Conservation (phyloP, 345 rosid genomes). For the Mangifera indica region DNA sequence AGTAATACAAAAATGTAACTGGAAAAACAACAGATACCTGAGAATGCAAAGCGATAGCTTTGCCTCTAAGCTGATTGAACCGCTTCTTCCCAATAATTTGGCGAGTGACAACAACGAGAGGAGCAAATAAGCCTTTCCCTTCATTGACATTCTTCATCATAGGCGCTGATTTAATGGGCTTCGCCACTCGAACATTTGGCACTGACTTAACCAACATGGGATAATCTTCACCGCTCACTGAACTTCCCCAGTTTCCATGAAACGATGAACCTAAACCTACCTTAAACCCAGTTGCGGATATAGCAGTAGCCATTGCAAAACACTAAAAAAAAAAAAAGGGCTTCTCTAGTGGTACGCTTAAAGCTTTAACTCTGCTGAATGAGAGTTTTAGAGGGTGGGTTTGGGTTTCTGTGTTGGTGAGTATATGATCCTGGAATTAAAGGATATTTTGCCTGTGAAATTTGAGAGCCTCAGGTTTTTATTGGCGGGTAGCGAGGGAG, state of each 20-base stretch:
- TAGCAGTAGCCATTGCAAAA: conserved; percentile 45
- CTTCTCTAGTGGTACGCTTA: background rate
- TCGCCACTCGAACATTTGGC: conserved; percentile 43
- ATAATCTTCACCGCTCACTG: conserved; percentile 52
- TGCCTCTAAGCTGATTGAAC: conserved; percentile 92
- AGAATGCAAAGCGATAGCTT: conserved; percentile 95
- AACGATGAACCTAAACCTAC: conserved; percentile 44
- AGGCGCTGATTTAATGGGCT: conserved; percentile 48
- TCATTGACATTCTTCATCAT: conserved; percentile 90
- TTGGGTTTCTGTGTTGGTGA: background rate
- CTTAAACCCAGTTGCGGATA: conserved; percentile 47
- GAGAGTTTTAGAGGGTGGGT: background rate
- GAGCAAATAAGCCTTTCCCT: conserved; percentile 95
- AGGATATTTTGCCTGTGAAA: conserved; percentile 17
- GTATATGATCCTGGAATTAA: background rate
- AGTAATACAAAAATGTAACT: no score
- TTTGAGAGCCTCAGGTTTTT: conserved; percentile 28
- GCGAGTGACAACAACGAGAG: conserved; percentile 68
- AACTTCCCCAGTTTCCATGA: conserved; percentile 55
- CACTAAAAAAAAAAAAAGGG: background rate
- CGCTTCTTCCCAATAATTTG: conserved; percentile 73
- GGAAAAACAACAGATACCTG: conserved; percentile 46
- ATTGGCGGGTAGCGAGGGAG: conserved; percentile 24
- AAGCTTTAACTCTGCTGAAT: background rate
- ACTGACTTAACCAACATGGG: conserved; percentile 34